Percentiles rank a stretch among this genome's conserved stretches.
Conservation (phyloP, 2,329 filamentous ascomycete genomes). For the Xylariales sp. region DNA sequence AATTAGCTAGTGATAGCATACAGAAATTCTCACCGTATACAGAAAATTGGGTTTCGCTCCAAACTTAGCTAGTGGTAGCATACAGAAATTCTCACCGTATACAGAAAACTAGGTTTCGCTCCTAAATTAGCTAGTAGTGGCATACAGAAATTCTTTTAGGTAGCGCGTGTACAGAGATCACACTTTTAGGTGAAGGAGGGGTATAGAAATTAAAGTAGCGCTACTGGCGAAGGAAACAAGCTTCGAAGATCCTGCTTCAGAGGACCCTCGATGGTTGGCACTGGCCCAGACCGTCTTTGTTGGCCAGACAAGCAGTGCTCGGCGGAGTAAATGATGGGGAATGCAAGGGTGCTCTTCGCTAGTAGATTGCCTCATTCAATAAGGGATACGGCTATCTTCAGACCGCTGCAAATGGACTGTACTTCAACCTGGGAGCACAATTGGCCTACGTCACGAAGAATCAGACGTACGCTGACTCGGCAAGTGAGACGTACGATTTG, state of each 20-base stretch:
- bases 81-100: no score
- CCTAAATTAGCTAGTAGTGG: no score
- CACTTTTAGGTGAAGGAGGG: no score
- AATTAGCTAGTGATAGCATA: no score
- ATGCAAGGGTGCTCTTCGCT: slow-evolving; percentile 58
- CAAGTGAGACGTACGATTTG: slow-evolving; percentile 3
- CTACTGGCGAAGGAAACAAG: slow-evolving; percentile 55
- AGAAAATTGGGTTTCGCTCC: no score
- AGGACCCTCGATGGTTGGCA: slow-evolving; percentile 50
- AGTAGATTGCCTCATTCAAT: slow-evolving; percentile 59
- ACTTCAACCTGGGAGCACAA: slow-evolving; percentile 46
- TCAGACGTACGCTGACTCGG: slow-evolving; percentile 47
- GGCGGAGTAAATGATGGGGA: slow-evolving; percentile 39
- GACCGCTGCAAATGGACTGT: slow-evolving; percentile 36
- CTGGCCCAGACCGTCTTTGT: slow-evolving; percentile 60
- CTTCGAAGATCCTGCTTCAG: slow-evolving; percentile 45
- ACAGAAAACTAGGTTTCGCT: no score
- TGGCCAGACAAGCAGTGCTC: slow-evolving; percentile 38
- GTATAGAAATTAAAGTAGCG: no score
- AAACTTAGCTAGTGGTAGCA: no score
- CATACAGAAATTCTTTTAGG: no score
- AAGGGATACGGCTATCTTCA: slow-evolving; percentile 44
- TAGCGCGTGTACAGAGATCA: no score
- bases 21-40: no score
- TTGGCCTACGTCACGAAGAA: slow-evolving; percentile 60